Evolutionary conservation across 495 filamentous ascomycete genomes (phyloP).

Genomic region (Aspergillus leporis): DNA sequence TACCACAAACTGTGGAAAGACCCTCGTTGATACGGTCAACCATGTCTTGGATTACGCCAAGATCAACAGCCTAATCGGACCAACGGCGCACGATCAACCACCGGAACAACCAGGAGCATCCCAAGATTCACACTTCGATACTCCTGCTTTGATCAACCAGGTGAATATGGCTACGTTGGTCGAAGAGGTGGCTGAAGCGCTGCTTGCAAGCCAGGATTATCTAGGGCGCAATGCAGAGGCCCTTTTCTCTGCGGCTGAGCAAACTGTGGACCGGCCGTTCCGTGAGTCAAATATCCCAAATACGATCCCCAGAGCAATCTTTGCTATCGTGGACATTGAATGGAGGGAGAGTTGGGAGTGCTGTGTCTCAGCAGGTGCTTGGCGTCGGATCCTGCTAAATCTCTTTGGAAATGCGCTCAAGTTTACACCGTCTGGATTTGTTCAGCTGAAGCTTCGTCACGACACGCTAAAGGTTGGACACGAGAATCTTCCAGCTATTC

Average conservation of each 20-base stretch:
- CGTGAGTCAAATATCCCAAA: neutral
- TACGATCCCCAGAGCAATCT: neutral
- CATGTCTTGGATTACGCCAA: slow-evolving; percentile 64
- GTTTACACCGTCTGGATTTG: slow-evolving; percentile 59
- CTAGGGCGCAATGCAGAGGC: neutral
- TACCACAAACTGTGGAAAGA: slow-evolving; percentile 62
- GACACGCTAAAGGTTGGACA: slow-evolving; percentile 23
- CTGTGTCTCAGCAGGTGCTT: slow-evolving; percentile 43
- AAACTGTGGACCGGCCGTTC: neutral
- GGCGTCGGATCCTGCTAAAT: slow-evolving; percentile 70
- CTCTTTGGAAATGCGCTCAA: slow-evolving; percentile 72
- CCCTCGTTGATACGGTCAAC: slow-evolving; percentile 68
- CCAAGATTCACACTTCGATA: neutral
- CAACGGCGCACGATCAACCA: neutral
- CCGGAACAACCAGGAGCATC: neutral
- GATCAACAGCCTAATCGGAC: slow-evolving; percentile 40
- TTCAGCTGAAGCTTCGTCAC: slow-evolving; percentile 54
- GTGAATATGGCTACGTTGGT: slow-evolving; percentile 27
- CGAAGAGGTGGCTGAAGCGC: slow-evolving; percentile 61
- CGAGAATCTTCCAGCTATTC: slow-evolving; percentile 18
- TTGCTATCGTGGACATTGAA: neutral
- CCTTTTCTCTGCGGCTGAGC: neutral
- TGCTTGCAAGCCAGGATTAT: slow-evolving; percentile 48
- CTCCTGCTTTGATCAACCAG: neutral
- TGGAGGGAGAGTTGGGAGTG: neutral